A percentile compares a stretch with the other conserved stretches of the same genome.
These are phyloP conservation scores for Dothistroma septosporum DNA, from an alignment of 2,329 filamentous ascomycete genomes.

Conservation along the genomic window DNA sequence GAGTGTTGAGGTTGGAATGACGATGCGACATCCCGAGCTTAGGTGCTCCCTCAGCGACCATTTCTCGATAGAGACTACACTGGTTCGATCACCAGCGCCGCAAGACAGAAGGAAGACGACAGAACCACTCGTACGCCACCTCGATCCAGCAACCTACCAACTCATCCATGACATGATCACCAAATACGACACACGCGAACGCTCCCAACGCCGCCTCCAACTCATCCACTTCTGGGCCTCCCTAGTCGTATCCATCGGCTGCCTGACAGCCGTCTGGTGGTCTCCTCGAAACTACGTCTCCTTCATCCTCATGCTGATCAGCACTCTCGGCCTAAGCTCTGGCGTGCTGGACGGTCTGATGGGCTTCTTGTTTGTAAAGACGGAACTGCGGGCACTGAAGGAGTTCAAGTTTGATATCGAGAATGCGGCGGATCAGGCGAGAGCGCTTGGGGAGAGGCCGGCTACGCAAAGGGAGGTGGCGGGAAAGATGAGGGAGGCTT, in stretches of 20 bases:
- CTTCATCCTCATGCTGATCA: slow-evolving; percentile 75
- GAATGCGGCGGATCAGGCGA: slow-evolving; percentile 52
- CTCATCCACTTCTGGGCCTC: slow-evolving; percentile 68
- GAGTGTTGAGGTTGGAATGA: slow-evolving; percentile 71
- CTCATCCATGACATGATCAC: slow-evolving; percentile 68
- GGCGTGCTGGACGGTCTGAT: slow-evolving; percentile 83
- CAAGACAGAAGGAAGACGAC: background rate
- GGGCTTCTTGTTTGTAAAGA: slow-evolving; percentile 78
- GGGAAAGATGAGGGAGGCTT: background rate
- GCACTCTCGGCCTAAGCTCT: slow-evolving; percentile 69
- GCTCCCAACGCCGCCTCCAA: slow-evolving; percentile 66
- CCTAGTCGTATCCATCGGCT: slow-evolving; percentile 64
- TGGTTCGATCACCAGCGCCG: slow-evolving; percentile 45
- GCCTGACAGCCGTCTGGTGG: slow-evolving; percentile 83
- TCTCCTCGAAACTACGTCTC: slow-evolving; percentile 69
- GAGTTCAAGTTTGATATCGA: slow-evolving; percentile 93
- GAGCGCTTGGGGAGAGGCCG: background rate
- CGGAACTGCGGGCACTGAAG: slow-evolving; percentile 73
- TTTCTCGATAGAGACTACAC: slow-evolving; percentile 81
- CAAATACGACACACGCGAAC: slow-evolving; percentile 67
- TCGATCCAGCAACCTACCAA: slow-evolving; percentile 50
- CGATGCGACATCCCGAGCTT: slow-evolving; percentile 71
- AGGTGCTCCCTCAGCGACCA: slow-evolving; percentile 90
- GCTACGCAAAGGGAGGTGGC: background rate
- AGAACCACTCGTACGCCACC: background rate